phyloP scores from a whole-genome alignment of 1,284 basidiomycete genomes.

The Naganishia sp. region DNA sequence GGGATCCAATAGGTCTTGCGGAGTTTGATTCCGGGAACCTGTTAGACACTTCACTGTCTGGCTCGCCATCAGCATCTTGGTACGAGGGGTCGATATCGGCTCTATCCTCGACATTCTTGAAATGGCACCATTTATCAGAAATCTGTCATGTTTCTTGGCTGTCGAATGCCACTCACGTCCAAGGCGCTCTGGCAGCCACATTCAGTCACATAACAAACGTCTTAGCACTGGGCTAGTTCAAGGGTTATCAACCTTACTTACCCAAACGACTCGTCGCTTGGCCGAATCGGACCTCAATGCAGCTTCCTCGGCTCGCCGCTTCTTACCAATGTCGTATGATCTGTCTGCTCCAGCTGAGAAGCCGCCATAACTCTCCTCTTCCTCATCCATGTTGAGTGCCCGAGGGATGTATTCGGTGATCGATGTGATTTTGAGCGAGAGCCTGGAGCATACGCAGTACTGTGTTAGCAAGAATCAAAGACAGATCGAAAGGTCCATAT shows the following conservation, averaged over 20 bases:
- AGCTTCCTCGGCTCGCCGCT: constrained; percentile 26
- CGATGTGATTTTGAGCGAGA: constrained; percentile 32
- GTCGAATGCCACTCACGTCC: constrained; percentile 19
- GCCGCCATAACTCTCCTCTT: constrained; percentile 12
- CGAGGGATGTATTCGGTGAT: constrained; percentile 26
- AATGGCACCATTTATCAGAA: too few relatives aligned
- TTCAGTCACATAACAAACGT: neutral
- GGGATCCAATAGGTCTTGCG: constrained; percentile 12
- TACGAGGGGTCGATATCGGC: constrained; percentile 33
- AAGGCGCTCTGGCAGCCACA: constrained; percentile 11
- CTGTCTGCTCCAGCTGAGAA: constrained; percentile 10
- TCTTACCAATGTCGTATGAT: constrained; percentile 9
- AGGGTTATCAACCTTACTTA: neutral
- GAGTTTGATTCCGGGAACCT: neutral
- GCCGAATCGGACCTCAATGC: constrained; percentile 29
- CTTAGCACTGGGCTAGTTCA: neutral
- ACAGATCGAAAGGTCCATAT: neutral
- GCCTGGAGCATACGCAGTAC: constrained; percentile 2
- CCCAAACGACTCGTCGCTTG: constrained; percentile 32
- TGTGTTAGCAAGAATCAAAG: neutral
- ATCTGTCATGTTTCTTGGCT: too few relatives aligned
- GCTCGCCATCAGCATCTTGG: constrained; percentile 33
- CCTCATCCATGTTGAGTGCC: neutral
- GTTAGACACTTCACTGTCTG: constrained; percentile 24
- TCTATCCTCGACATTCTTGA: constrained; percentile 28